phyloP scores from a whole-genome alignment of 163 green algal genomes.

The Coccomyxa subellipsoidea region DNA sequence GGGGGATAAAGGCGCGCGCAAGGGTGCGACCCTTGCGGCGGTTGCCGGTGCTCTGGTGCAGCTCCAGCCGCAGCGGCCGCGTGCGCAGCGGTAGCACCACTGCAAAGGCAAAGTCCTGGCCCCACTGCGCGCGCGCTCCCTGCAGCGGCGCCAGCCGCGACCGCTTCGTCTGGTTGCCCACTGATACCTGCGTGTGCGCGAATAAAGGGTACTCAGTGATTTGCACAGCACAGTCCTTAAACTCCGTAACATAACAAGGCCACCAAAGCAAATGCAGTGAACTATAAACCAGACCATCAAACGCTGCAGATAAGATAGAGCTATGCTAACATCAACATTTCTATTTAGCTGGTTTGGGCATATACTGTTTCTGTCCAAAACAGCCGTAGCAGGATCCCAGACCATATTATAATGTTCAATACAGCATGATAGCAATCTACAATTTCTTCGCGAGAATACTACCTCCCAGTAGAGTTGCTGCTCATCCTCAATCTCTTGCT shows the following conservation, averaged over 20 bases:
- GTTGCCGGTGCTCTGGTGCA: constrained; percentile 22
- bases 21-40: constrained; percentile 18
- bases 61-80: constrained; percentile 22
- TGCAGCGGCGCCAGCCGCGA: constrained; percentile 11
- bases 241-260: too few species aligned
- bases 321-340: too few species aligned
- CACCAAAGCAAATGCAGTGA: not conserved
- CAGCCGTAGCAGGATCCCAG: too few species aligned
- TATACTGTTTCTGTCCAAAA: too few species aligned
- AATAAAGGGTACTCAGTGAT: not conserved
- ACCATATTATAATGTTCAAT: too few species aligned
- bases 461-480: constrained; percentile 4
- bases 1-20: constrained; percentile 9
- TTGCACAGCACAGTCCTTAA: too few species aligned
- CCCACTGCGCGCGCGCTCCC: not conserved
- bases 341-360: too few species aligned
- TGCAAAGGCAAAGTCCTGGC: constrained; percentile 26
- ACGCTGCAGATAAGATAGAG: too few species aligned
- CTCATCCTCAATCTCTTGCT: not conserved
- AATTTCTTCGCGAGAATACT: too few species aligned
- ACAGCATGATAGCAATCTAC: too few species aligned
- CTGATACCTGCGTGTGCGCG: constrained; percentile 8
- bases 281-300: too few species aligned
- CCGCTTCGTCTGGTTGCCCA: constrained; percentile 23
- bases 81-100: constrained; percentile 20